phyloP scores from a whole-genome alignment of 2,329 filamentous ascomycete species.

The Trichoderma hamatum region DNA sequence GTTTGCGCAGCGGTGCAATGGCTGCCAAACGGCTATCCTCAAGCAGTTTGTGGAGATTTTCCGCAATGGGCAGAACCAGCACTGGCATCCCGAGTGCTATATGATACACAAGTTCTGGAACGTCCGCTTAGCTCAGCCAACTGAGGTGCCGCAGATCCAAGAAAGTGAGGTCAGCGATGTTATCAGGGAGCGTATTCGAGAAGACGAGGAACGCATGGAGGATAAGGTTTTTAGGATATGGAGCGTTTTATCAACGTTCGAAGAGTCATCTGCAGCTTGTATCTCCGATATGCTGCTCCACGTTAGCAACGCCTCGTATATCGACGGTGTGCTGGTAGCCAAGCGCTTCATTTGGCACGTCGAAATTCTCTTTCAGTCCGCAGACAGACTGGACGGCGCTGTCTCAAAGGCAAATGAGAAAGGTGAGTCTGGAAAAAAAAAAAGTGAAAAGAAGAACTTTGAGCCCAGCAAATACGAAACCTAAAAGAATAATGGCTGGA shows the following conservation, averaged over 20 bases:
- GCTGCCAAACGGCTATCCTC: constrained; percentile 93
- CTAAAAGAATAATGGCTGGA: neutral
- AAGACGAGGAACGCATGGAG: constrained; percentile 92
- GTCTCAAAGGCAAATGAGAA: constrained; percentile 73
- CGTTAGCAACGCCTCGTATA: constrained; percentile 95
- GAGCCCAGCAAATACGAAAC: neutral
- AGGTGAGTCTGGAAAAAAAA: constrained; percentile 56
- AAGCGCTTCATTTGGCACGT: constrained; percentile 97
- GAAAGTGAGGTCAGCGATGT: constrained; percentile 54
- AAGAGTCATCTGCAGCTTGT: constrained; percentile 95
- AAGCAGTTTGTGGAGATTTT: constrained; percentile 99
- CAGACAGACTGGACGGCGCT: constrained; percentile 78
- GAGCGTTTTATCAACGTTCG: constrained; percentile 95
- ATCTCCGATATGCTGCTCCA: constrained; percentile 99
- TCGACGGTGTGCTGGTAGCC: constrained; percentile 91
- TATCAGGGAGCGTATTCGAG: constrained; percentile 74
- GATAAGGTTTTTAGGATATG: constrained; percentile 98
- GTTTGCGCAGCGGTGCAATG: constrained; percentile 94
- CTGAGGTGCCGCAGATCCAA: constrained; percentile 51
- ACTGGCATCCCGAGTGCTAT: constrained; percentile 99
- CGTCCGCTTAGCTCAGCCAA: constrained; percentile 74
- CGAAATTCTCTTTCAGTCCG: constrained; percentile 86
- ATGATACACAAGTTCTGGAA: constrained; percentile 99
- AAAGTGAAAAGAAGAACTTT: neutral
- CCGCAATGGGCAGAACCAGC: constrained; percentile 95